Evolutionary conservation across 805 yeast genomes (phyloP).

Genomic region (Candida odintsovae): DNA sequence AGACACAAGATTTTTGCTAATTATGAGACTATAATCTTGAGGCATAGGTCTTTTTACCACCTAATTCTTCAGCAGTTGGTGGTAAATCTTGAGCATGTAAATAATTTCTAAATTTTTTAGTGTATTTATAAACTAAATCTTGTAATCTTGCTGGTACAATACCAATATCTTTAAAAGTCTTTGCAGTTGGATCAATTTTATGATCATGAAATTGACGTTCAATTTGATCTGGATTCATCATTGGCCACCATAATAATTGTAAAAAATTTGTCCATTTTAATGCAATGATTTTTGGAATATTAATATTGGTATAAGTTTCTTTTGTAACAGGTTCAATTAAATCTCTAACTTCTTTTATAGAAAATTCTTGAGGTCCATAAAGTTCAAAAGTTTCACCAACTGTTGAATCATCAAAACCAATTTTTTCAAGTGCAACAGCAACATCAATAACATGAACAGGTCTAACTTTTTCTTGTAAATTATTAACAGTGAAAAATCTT

Average conservation of each 20-base stretch:
- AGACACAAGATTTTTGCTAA: no score
- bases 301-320: slow-evolving; percentile 31
- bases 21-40: not conserved
- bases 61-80: slow-evolving; percentile 31
- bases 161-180: slow-evolving; percentile 66
- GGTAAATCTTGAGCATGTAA: slow-evolving; percentile 36
- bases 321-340: slow-evolving; percentile 59
- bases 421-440: slow-evolving; percentile 70
- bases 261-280: slow-evolving; percentile 28
- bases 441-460: slow-evolving; percentile 80
- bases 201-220: slow-evolving; percentile 72
- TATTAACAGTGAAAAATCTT: slow-evolving; percentile 61
- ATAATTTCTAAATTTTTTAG: slow-evolving; percentile 29
- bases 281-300: slow-evolving; percentile 35
- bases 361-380: slow-evolving; percentile 61
- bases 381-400: slow-evolving; percentile 72
- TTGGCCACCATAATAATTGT: slow-evolving; percentile 39
- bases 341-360: slow-evolving; percentile 59
- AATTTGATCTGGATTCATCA: slow-evolving; percentile 62
- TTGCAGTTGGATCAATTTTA: slow-evolving; percentile 49
- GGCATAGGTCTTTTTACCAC: slow-evolving; percentile 11
- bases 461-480: slow-evolving; percentile 52
- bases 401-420: slow-evolving; percentile 78
- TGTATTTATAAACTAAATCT: slow-evolving; percentile 42
- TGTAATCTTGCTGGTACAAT: slow-evolving; percentile 51